Percentiles rank a stretch among this genome's conserved stretches.
Evolutionary conservation across 2,329 filamentous ascomycete genomes (phyloP).

Genomic region (Penicillium polonicum): DNA sequence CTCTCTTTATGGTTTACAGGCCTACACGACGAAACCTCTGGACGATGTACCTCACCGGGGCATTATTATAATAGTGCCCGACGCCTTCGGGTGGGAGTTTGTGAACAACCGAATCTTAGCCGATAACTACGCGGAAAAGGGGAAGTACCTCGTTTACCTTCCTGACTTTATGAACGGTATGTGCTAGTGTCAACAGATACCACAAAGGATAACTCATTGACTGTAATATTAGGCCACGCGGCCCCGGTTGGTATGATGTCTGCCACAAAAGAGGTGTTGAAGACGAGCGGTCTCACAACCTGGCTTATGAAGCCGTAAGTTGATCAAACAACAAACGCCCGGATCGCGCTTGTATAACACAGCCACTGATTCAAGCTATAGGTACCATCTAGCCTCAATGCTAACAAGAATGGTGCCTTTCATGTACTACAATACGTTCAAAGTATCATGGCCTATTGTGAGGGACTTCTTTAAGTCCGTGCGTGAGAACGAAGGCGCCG

Average conservation of each 20-base stretch:
- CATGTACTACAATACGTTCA: slow-evolving; percentile 1
- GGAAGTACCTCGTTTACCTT: slow-evolving; percentile 52
- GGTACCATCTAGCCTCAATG: background rate
- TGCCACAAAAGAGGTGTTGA: background rate
- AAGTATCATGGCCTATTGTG: slow-evolving; percentile 37
- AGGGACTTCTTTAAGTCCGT: slow-evolving; percentile 40
- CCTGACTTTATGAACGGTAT: slow-evolving; percentile 58
- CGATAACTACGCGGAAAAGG: slow-evolving; percentile 55
- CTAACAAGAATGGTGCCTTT: background rate
- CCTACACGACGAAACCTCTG: background rate
- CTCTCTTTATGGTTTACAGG: background rate
- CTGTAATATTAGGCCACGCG: background rate
- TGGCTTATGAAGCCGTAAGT: slow-evolving; percentile 6
- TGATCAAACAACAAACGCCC: background rate
- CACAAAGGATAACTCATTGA: background rate
- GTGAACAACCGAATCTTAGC: slow-evolving; percentile 55
- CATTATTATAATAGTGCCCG: slow-evolving; percentile 55
- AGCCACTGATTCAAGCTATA: background rate
- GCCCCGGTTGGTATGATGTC: background rate
- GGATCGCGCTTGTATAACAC: background rate
- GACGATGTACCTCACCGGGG: slow-evolving; percentile 29
- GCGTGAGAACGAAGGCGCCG: slow-evolving; percentile 31
- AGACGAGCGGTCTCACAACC: background rate
- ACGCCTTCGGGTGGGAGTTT: slow-evolving; percentile 57
- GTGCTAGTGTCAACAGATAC: slow-evolving; percentile 1